Evolutionary conservation across 495 filamentous ascomycete species (phyloP), one percentile per base, ranked within the genome.

Genomic region (Apodospora peruviana): DNA sequence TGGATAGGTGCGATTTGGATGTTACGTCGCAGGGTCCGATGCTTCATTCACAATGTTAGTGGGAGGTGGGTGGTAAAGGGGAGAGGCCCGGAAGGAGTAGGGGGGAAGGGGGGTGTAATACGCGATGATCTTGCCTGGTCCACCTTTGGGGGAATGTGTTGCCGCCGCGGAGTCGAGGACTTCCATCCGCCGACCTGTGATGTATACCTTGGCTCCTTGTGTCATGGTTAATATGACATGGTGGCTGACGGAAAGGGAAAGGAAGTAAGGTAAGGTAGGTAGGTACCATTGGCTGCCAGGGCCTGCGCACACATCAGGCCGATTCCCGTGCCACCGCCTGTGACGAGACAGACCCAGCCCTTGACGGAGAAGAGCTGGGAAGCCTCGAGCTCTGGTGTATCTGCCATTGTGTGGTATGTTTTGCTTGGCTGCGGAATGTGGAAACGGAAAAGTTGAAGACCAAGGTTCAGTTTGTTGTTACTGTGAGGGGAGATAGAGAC

Each of bases 221-320:
- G 23, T 40, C 5, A 11, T 3, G 7, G 4, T 37, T n/a, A 22
- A 17, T 7, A 29, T 41, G 10, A 27, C 4, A 2, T 2, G 5
- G n/a, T 9, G 4, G 18, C 3, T 12, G 1, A 42, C 25, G 2
- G 18, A 21, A 21, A 18, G 14, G 29, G 14, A 40, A 17, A 21
- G 27, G 10, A 10, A 17, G 2, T 18, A 16, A 37, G n/a, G n/a
- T n/a, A n/a, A n/a, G n/a, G n/a, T n/a, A n/a, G n/a, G n/a, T n/a
- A 23, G 16, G 12, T 20, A 50, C 47, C 84, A 59, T 85, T 84
- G 37, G 65, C 58, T 1, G 74, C 80, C 3, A 88, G 74, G 2
- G 82, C 82, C 47, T 75, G 73, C 1, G 84, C 69, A 59, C 82
- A 83, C 73, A 80, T 82, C 4, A 76, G 57, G 2, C 83, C 83